Base-by-base conservation (phyloP, 352 stramenopile species). In the Pythium coloratum region DNA sequence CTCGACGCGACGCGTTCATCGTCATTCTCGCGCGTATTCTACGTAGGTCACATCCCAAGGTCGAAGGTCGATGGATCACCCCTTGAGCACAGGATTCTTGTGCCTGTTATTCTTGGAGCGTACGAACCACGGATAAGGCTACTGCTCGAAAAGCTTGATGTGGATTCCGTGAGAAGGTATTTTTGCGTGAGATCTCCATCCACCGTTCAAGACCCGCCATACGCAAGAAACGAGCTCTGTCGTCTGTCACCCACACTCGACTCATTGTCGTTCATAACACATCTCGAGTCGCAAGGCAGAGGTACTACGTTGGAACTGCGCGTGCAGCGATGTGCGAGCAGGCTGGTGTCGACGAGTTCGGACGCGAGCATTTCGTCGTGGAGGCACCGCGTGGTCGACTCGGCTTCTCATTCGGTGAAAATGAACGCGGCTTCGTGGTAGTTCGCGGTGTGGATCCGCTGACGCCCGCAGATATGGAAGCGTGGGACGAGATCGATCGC, bases 401-500 rank as follows among this genome's bases (percentile, higher is more conserved):
- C n/a, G 80, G 81, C 13, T 74, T 90, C 42, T 79, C 77, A 34
- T 68, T 90, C 6, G 67, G 76, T 28, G 81, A 90, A 58, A 82
- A 72, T 30, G 78, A 84, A 0, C 55, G 59, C 2, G 80, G 72
- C 1, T 82, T 78, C 30, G 68, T 85, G 9, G 60, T 88, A n/a
- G 78, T 90, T 20, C 70, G 75, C 30, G 72, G 74, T 0, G 53
- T 86, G 18, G 78, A 84, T n/a, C 30, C 55, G 3, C 47, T 79
- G 6, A 55, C 59, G 30, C 46, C 65, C 3, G 28, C 51, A 3
- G 67, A 83, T 30, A 46, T 78, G 47, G 69, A 71, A 7, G 46
- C 30, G 2, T 80, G 67, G 56, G 70, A 72, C n/a, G 71, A 80
- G n/a, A 61, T 53, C 9, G 75, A 83, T 49, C 75, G 64, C 16